Evolutionary conservation across 2,329 filamentous ascomycete species (phyloP).

Genomic region (Penicillium aurantiogriseum): DNA sequence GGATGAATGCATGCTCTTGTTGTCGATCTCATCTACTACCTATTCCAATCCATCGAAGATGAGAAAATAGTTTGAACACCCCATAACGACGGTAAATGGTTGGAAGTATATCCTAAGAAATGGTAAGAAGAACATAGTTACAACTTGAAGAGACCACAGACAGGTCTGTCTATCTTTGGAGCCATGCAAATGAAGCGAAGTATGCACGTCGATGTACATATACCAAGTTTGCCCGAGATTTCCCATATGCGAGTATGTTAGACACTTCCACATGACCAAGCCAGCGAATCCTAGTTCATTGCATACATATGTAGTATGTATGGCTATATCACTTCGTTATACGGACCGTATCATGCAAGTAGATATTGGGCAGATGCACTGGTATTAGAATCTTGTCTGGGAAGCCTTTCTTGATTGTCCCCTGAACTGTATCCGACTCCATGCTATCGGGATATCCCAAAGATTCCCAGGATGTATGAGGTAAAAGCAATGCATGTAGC

Average conservation of each 20-base stretch:
- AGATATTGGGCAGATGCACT: slow-evolving; percentile 1
- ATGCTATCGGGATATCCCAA: not conserved
- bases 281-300: not conserved
- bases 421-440: not conserved
- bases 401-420: not conserved
- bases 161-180: too few relatives aligned
- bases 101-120: not conserved
- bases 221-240: not conserved
- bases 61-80: not conserved
- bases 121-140: not conserved
- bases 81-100: not conserved
- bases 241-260: not conserved
- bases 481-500: not conserved
- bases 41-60: not conserved
- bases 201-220: too few relatives aligned
- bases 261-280: not conserved
- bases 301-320: not conserved
- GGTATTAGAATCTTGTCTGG: not conserved
- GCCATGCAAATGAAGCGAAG: too few relatives aligned
- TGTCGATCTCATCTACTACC: not conserved
- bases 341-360: not conserved
- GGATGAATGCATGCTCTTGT: not conserved
- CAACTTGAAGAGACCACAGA: too few relatives aligned
- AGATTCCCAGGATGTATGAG: not conserved
- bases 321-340: not conserved